Evolutionary conservation across 2,329 filamentous ascomycete species (phyloP).

Genomic region (Metarhizium brunneum): DNA sequence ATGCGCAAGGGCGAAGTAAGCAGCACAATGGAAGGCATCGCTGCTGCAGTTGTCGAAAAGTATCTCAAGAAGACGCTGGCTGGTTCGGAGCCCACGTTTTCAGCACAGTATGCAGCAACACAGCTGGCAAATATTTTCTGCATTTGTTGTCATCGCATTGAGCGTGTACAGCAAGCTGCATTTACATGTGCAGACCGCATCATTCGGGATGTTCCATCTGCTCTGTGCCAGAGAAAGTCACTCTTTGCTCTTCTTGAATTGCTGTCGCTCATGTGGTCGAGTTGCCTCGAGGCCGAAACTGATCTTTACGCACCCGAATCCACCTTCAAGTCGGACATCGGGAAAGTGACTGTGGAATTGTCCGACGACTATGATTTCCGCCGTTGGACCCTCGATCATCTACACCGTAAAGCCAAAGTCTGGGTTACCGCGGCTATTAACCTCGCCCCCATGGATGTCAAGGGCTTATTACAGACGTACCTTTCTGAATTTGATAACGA

Average conservation of each 20-base stretch:
- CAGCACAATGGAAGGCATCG: constrained; percentile 55
- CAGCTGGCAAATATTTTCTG: constrained; percentile 82
- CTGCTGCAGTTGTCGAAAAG: constrained; percentile 61
- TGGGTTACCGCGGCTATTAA: constrained; percentile 80
- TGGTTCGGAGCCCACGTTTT: constrained; percentile 66
- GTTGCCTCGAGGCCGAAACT: constrained; percentile 87
- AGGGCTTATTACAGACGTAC: constrained; percentile 92
- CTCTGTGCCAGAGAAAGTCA: constrained; percentile 80
- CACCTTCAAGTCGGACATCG: constrained; percentile 66
- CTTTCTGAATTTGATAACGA: constrained; percentile 92
- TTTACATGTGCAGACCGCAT: constrained; percentile 77
- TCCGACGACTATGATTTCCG: constrained; percentile 87
- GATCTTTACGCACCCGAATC: constrained; percentile 87
- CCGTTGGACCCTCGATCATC: constrained; percentile 64
- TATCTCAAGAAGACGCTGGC: constrained; percentile 70
- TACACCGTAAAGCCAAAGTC: constrained; percentile 65
- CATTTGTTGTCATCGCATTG: constrained; percentile 87
- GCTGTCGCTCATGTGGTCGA: constrained; percentile 87
- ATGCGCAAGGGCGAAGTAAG: constrained; percentile 57
- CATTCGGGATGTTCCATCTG: constrained; percentile 75
- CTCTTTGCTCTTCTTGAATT: constrained; percentile 90
- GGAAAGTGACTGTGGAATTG: constrained; percentile 76
- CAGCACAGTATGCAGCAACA: constrained; percentile 81
- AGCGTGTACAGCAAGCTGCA: constrained; percentile 82
- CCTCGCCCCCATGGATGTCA: constrained; percentile 84